Percentiles rank a stretch among this genome's conserved stretches.
These are phyloP conservation scores for Fereydounia khargensis DNA, from an alignment of 1,284 basidiomycete genomes.

Conservation along the genomic window DNA sequence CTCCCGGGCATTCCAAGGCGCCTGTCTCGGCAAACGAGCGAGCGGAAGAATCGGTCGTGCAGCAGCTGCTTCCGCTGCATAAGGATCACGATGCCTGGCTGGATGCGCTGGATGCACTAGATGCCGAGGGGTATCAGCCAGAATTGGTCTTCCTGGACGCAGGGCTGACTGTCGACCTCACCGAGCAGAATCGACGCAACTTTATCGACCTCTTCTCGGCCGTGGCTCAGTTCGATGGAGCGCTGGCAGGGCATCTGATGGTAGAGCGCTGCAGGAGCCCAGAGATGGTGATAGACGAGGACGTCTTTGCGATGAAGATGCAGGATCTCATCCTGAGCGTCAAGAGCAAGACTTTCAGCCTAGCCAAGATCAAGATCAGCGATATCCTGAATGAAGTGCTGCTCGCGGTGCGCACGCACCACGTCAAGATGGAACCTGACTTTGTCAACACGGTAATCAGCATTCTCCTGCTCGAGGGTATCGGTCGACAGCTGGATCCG, in stretches of 20 bases:
- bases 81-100: slow-evolving; percentile 69
- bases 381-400: slow-evolving; percentile 88
- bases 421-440: slow-evolving; percentile 98
- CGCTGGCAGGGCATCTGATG: slow-evolving; percentile 91
- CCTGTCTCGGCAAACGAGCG: slow-evolving; percentile 63
- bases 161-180: slow-evolving; percentile 84
- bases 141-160: slow-evolving; percentile 96
- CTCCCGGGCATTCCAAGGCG: slow-evolving; percentile 30
- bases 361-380: slow-evolving; percentile 91
- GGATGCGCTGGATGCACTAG: slow-evolving; percentile 67
- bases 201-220: slow-evolving; percentile 96
- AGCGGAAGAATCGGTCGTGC: slow-evolving; percentile 64
- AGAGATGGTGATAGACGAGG: slow-evolving; percentile 82
- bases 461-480: slow-evolving; percentile 89
- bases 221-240: slow-evolving; percentile 93
- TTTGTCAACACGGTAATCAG: slow-evolving; percentile 97
- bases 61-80: slow-evolving; percentile 66
- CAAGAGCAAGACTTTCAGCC: slow-evolving; percentile 92
- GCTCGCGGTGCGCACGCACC: slow-evolving; percentile 81
- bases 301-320: slow-evolving; percentile 95
- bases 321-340: slow-evolving; percentile 90
- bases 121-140: slow-evolving; percentile 77
- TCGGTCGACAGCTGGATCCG: slow-evolving; percentile 90
- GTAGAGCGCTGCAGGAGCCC: slow-evolving; percentile 90
- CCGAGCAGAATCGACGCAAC: slow-evolving; percentile 77